Percentiles rank a stretch among this genome's conserved stretches.
Evolutionary conservation across 371 early-diverging fungal genomes (phyloP).

Genomic region (Vairimorpha necatrix): DNA sequence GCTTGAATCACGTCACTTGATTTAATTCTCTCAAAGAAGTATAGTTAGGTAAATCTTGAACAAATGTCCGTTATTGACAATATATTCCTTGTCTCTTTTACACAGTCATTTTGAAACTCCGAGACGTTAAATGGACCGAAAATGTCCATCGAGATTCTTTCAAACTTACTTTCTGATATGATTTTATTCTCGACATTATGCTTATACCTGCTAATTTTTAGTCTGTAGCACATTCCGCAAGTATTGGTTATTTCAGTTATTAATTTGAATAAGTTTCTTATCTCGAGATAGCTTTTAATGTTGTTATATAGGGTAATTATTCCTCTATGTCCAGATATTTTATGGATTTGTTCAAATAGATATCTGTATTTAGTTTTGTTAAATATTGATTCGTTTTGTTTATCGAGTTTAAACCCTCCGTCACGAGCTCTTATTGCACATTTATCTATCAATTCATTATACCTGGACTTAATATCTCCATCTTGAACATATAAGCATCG

Average conservation of each 20-base stretch:
- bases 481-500: too few relatives aligned
- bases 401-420: neutral
- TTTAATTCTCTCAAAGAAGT: neutral
- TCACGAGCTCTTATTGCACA: neutral
- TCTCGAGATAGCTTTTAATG: neutral
- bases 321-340: neutral
- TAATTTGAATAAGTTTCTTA: neutral
- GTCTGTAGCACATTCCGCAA: too few relatives aligned
- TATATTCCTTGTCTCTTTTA: too few relatives aligned
- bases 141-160: too few relatives aligned
- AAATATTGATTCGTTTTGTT: neutral
- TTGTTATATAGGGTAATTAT: neutral
- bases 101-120: neutral
- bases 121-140: neutral
- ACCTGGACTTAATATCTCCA: constrained; percentile 1
- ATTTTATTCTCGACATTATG: neutral
- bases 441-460: neutral
- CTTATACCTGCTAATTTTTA: neutral
- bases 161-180: neutral
- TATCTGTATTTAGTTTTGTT: neutral
- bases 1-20: neutral
- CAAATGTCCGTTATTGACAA: neutral
- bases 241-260: neutral
- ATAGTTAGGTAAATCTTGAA: neutral
- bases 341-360: neutral